phyloP scores from a whole-genome alignment of 2,329 filamentous ascomycete genomes.

The Xylariaceae sp. region DNA sequence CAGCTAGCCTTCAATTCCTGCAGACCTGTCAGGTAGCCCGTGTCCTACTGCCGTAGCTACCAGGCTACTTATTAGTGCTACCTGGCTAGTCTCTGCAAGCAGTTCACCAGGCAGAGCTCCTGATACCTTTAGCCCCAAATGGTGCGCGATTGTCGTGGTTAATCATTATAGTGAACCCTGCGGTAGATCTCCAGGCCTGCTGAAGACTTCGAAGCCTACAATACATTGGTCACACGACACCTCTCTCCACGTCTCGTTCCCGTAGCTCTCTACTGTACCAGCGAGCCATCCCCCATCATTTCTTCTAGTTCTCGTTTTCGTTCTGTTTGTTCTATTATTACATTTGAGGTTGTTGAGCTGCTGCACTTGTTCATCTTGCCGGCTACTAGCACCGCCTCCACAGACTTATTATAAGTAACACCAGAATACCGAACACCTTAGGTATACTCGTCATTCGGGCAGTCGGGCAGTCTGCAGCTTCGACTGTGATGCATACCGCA shows the following conservation, averaged over 20 bases:
- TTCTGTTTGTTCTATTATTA: not conserved
- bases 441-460: no score
- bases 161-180: conserved; percentile 8
- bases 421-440: no score
- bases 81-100: not conserved
- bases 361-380: not conserved
- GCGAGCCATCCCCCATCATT: conserved; percentile 10
- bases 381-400: not conserved
- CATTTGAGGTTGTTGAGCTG: not conserved
- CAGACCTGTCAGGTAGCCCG: not conserved
- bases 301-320: not conserved
- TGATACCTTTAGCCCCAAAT: not conserved
- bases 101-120: not conserved
- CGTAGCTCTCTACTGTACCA: conserved; percentile 1
- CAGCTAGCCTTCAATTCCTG: conserved; percentile 22
- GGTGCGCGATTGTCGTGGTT: conserved; percentile 1
- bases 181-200: not conserved
- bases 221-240: conserved; percentile 25
- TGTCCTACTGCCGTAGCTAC: conserved; percentile 1
- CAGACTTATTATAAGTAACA: not conserved
- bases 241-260: conserved; percentile 13
- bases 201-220: conserved; percentile 4
- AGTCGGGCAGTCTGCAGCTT: conserved; percentile 8
- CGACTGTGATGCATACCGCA: conserved; percentile 25
- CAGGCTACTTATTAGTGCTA: no score